Conservation (phyloP, 1,284 basidiomycete species). For the Rhodotorula sp. region DNA sequence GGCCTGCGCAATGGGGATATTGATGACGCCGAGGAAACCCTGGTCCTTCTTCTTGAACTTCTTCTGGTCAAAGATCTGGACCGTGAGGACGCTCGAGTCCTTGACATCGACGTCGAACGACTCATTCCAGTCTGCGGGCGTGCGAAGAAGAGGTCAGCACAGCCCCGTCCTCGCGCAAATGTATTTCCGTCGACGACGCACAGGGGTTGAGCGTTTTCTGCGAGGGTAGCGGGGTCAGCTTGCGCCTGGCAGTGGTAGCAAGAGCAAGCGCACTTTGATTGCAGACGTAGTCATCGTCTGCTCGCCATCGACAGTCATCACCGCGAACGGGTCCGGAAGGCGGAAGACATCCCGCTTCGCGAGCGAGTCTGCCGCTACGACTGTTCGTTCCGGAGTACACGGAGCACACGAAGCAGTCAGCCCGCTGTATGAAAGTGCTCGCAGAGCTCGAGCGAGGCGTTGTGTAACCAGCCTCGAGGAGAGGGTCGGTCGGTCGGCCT, state of each 20-base stretch:
- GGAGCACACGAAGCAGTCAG: not conserved
- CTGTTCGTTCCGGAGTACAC: conserved; percentile 51
- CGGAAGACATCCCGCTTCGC: conserved; percentile 88
- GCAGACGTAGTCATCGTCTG: conserved; percentile 88
- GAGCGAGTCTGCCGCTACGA: conserved; percentile 83
- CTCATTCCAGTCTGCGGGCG: conserved; percentile 73
- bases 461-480: not conserved
- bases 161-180: not conserved
- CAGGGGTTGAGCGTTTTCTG: conserved; percentile 76
- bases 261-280: conserved; percentile 59
- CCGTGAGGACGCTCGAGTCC: conserved; percentile 84
- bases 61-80: conserved; percentile 95
- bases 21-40: conserved; percentile 91
- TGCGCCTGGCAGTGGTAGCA: no score
- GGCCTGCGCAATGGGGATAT: conserved; percentile 83
- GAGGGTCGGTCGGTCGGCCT: conserved; percentile 1
- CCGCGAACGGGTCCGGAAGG: conserved; percentile 89
- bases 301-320: conserved; percentile 90
- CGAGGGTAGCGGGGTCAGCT: not conserved
- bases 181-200: not conserved
- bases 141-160: not conserved
- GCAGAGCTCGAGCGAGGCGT: not conserved
- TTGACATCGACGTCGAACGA: conserved; percentile 86
- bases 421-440: not conserved
- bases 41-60: conserved; percentile 98